Evolutionary conservation across 495 filamentous ascomycete species (phyloP).

Genomic region (Podospora conica): DNA sequence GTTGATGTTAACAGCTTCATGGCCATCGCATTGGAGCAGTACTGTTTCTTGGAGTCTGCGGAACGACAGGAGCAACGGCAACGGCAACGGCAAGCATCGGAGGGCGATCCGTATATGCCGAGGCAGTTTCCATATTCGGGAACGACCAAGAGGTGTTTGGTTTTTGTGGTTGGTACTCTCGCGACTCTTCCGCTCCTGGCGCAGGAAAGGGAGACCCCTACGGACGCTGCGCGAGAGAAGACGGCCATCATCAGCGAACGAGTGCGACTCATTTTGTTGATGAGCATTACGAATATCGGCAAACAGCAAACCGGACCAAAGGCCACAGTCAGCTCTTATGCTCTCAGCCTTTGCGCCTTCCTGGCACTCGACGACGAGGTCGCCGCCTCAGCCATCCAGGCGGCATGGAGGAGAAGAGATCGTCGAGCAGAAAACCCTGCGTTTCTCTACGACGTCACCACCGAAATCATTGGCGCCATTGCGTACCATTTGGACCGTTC

Average conservation of each 20-base stretch:
- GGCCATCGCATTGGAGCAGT: background rate
- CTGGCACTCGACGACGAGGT: constrained; percentile 11
- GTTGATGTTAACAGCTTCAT: background rate
- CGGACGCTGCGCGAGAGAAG: background rate
- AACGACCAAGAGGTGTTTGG: background rate
- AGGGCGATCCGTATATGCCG: no score
- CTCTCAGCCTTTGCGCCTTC: constrained; percentile 24
- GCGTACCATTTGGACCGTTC: constrained; percentile 22
- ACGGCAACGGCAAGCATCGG: background rate
- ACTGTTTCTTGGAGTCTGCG: background rate
- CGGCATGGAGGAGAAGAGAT: constrained; percentile 18
- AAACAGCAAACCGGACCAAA: background rate
- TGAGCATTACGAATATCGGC: constrained; percentile 11
- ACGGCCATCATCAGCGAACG: background rate
- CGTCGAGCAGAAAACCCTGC: constrained; percentile 1
- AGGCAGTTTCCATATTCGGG: background rate
- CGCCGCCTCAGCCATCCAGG: constrained; percentile 4
- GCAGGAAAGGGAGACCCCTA: background rate
- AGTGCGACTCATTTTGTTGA: constrained; percentile 18
- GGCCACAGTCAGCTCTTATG: constrained; percentile 23
- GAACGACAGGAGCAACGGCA: background rate
- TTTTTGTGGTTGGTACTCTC: background rate
- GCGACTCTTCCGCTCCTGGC: background rate
- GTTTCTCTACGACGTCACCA: constrained; percentile 25
- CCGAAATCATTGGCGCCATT: constrained; percentile 18